Conservation (phyloP, 2,329 filamentous ascomycete species). For the Nemania abortiva region DNA sequence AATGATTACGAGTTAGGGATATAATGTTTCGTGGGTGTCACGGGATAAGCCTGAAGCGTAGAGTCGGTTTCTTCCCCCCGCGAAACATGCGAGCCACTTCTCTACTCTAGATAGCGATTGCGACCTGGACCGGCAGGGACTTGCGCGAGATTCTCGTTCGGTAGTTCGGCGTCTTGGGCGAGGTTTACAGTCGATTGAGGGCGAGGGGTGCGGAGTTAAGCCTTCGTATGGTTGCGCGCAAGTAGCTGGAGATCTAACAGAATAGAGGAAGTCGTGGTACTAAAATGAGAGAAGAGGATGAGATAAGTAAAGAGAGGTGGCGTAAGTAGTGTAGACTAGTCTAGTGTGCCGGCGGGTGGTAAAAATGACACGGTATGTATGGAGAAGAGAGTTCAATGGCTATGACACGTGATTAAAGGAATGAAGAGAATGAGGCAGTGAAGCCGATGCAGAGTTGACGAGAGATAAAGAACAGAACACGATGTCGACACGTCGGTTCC, state of each 20-base stretch:
- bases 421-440: constrained; percentile 13
- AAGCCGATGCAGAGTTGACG: constrained; percentile 13
- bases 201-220: neutral
- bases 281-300: neutral
- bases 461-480: constrained; percentile 18
- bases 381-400: neutral
- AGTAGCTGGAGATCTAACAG: neutral
- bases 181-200: constrained; percentile 3
- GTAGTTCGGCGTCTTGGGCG: constrained; percentile 6
- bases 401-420: constrained; percentile 10
- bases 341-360: neutral
- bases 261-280: constrained; percentile 5
- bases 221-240: neutral
- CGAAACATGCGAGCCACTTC: constrained; percentile 27
- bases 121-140: neutral
- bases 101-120: neutral
- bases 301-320: neutral
- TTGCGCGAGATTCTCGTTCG: constrained; percentile 15
- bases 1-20: constrained; percentile 9
- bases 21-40: constrained; percentile 11
- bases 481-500: constrained; percentile 18
- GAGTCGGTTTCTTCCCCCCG: constrained; percentile 17
- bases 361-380: constrained; percentile 6
- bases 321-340: neutral
- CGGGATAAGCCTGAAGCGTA: constrained; percentile 24